Conservation (phyloP, 306 rosid species). For the Elaeagnus macrophylla region DNA sequence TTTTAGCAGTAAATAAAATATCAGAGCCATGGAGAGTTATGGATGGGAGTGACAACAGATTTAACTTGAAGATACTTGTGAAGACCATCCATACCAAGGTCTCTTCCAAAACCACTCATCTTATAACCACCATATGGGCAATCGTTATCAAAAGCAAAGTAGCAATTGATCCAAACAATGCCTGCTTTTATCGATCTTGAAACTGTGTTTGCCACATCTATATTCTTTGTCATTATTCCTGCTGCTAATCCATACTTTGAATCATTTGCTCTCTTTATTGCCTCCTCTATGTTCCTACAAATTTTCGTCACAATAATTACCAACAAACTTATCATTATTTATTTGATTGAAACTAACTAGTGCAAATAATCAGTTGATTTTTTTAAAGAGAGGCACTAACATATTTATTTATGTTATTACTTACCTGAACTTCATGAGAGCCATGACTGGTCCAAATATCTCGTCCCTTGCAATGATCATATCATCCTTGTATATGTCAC, state of each 20-base stretch:
- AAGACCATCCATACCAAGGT: slow-evolving; percentile 50
- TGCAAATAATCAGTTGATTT: too few relatives aligned
- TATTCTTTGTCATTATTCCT: slow-evolving; percentile 60
- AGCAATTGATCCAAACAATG: slow-evolving; percentile 75
- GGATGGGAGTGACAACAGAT: slow-evolving; percentile 67
- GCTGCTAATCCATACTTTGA: slow-evolving; percentile 75
- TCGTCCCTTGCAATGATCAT: slow-evolving; percentile 59
- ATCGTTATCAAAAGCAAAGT: slow-evolving; percentile 46
- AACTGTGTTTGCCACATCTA: slow-evolving; percentile 66
- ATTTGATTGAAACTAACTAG: too few relatives aligned
- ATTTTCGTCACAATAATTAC: too few relatives aligned
- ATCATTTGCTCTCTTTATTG: slow-evolving; percentile 57
- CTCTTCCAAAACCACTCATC: slow-evolving; percentile 86
- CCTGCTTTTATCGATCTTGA: slow-evolving; percentile 84
- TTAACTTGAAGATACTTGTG: slow-evolving; percentile 66
- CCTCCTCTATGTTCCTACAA: slow-evolving; percentile 68
- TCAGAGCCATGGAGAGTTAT: slow-evolving; percentile 86
- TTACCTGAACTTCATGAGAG: slow-evolving; percentile 71
- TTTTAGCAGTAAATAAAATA: too few relatives aligned
- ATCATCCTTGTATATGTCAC: slow-evolving; percentile 41
- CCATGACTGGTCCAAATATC: slow-evolving; percentile 80
- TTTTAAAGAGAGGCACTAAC: too few relatives aligned
- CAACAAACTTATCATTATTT: too few relatives aligned
- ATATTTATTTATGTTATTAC: slow-evolving; percentile 4
- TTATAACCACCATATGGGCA: slow-evolving; percentile 78